Conservation (phyloP, 2,329 filamentous ascomycete species). For the Rhynchosporium agropyri region DNA sequence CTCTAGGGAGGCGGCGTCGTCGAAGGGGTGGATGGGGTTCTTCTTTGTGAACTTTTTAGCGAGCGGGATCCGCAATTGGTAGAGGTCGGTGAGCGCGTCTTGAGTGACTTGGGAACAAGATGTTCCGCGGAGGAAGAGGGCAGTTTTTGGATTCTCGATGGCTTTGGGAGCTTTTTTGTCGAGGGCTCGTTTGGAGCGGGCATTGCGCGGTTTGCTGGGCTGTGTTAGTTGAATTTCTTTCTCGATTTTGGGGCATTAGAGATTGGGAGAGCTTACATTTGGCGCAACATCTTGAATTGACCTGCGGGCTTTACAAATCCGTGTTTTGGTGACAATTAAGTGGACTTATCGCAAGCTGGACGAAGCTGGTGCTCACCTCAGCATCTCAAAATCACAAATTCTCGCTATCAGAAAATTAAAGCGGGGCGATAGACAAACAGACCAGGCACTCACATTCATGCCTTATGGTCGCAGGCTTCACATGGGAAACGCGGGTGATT, state of each 20-base stretch:
- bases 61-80: conserved; percentile 80
- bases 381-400: conserved; percentile 22
- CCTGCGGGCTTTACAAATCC: background rate
- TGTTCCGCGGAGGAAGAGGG: conserved; percentile 86
- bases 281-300: conserved; percentile 42
- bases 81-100: conserved; percentile 81
- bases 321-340: conserved; percentile 21
- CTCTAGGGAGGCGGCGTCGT: conserved; percentile 83
- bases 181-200: conserved; percentile 91
- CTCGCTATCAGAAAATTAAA: conserved; percentile 27
- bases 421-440: conserved; percentile 29
- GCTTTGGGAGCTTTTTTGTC: conserved; percentile 90
- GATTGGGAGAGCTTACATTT: conserved; percentile 38
- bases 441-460: conserved; percentile 28
- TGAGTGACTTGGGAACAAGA: conserved; percentile 81
- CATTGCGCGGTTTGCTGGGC: conserved; percentile 69
- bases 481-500: background rate
- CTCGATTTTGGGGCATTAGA: background rate
- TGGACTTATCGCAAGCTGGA: conserved; percentile 15
- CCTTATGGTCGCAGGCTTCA: background rate
- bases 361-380: conserved; percentile 15
- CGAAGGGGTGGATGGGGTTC: conserved; percentile 93
- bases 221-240: background rate
- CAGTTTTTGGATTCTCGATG: conserved; percentile 86
- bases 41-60: conserved; percentile 96